These are phyloP conservation scores for Linum lewisii DNA, from an alignment of 345 rosid genomes.

Conservation along the genomic window DNA sequence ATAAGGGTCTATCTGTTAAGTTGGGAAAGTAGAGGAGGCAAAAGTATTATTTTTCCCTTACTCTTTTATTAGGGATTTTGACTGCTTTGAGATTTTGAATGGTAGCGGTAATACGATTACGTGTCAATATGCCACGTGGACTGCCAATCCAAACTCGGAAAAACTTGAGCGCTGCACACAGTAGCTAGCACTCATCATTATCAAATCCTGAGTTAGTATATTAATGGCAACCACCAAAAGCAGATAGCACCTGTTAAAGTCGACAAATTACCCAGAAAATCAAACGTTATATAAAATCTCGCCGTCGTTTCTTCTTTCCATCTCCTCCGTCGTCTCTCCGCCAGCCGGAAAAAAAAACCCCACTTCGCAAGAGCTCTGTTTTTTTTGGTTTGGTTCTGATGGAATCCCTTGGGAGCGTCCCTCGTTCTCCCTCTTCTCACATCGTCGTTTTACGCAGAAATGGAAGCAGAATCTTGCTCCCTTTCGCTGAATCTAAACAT, in stretches of 20 bases:
- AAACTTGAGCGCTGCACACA: too few relatives aligned
- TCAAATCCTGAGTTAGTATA: not conserved
- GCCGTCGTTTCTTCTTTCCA: too few relatives aligned
- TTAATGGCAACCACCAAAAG: not conserved
- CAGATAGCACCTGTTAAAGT: not conserved
- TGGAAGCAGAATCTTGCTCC: not conserved
- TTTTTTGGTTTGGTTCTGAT: not conserved
- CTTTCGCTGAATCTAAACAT: not conserved
- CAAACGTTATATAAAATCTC: not conserved
- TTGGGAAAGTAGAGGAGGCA: too few relatives aligned
- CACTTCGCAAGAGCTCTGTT: too few relatives aligned
- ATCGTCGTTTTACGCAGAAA: not conserved
- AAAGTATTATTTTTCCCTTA: too few relatives aligned
- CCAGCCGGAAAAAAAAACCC: not conserved
- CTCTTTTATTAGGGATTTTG: too few relatives aligned
- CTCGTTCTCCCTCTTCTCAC: not conserved
- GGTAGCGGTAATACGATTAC: too few relatives aligned
- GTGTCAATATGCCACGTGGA: constrained; percentile 20
- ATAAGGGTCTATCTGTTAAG: too few relatives aligned
- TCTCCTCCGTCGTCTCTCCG: not conserved
- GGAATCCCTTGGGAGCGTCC: not conserved
- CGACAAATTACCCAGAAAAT: not conserved
- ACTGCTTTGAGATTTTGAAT: too few relatives aligned
- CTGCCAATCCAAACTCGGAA: not conserved
- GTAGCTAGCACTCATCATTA: too few relatives aligned